Base-by-base conservation (phyloP, 768 basidiomycete species). In the Crassisporium funariophilum region DNA sequence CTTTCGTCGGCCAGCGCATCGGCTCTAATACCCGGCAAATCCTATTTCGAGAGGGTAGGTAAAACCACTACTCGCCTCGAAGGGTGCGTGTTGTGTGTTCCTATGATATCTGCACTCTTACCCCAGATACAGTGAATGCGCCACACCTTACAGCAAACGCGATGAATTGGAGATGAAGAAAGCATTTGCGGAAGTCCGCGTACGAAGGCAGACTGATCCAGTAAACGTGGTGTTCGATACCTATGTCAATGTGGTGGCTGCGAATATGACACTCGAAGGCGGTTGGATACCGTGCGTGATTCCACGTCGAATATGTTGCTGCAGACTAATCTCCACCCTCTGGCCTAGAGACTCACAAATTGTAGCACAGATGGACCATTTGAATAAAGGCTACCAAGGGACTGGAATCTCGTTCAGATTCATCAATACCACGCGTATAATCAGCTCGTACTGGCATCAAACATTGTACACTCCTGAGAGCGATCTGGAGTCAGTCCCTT, bases 381-480 rank as follows among this genome's bases (percentile, higher is more conserved):
- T 78, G 46, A 78, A 78, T 53, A 21, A 47, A 1, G 71, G 66
- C 48, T 78, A 71, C 50, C 34, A 53, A 10, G 25, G 34, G 19
- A 51, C 65, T 11, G 72, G 72, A 5, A 47, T 77, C 41, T 57
- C 54, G 19, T 77, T 71, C 53, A 48, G 27, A 1, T 67, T 76
- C 15, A 64, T 47, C 3, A 53, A 53, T 21, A 62, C 66, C 16
- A 62, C 57, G n/a, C 63, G 68, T 38, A 70, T 66, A 4, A 46
- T 65, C 15, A 71, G 72, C 49, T 29, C 58, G 16, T 57, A 68
- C 16, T 77, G 75, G 75, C 77, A 75, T 23, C 27, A 45, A 4
- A 49, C n/a, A n/a, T n/a, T n/a, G n/a, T n/a, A n/a, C n/a, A n/a
- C n/a, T n/a, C n/a, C n/a, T n/a, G n/a, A 56, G 6, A 51, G 48